A percentile compares a stretch with the other conserved stretches of the same genome.
Evolutionary conservation across 2,329 filamentous ascomycete genomes (phyloP).

Genomic region (Basipetospora sp.): DNA sequence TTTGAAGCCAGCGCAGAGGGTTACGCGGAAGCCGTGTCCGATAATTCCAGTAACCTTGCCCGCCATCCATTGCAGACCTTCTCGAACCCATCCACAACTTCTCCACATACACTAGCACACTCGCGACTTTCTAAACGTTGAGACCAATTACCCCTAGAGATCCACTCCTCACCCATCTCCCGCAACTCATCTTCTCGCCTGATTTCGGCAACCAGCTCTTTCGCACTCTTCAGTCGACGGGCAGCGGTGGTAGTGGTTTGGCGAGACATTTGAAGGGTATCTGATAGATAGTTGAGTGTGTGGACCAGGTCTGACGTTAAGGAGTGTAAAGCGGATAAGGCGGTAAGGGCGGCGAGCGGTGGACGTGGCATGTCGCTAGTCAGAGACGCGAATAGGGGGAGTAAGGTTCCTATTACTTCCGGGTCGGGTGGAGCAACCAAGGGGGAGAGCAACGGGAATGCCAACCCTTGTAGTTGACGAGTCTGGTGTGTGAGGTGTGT

Average conservation of each 20-base stretch:
- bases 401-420: slow-evolving; percentile 52
- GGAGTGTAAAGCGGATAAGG: slow-evolving; percentile 52
- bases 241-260: slow-evolving; percentile 74
- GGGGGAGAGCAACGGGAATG: slow-evolving; percentile 56
- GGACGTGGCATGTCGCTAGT: slow-evolving; percentile 52
- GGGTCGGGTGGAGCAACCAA: slow-evolving; percentile 46
- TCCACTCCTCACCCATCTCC: slow-evolving; percentile 70
- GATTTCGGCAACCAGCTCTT: slow-evolving; percentile 75
- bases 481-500: slow-evolving; percentile 64
- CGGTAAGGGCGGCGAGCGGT: slow-evolving; percentile 46
- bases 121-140: slow-evolving; percentile 61
- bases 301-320: slow-evolving; percentile 61
- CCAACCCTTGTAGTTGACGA: slow-evolving; percentile 57
- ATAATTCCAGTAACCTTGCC: slow-evolving; percentile 54
- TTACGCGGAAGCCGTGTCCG: slow-evolving; percentile 32
- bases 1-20: no score
- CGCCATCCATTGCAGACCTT: slow-evolving; percentile 77
- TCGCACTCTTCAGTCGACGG: slow-evolving; percentile 63
- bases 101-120: slow-evolving; percentile 68
- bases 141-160: slow-evolving; percentile 72
- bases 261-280: slow-evolving; percentile 85
- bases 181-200: slow-evolving; percentile 65
- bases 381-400: slow-evolving; percentile 51
- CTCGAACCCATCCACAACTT: slow-evolving; percentile 86
- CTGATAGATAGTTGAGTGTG: slow-evolving; percentile 71